A percentile compares a stretch with the other conserved stretches of the same genome.
Evolutionary conservation across 106 monocot genomes (phyloP).

Genomic region (Allium cepa): DNA sequence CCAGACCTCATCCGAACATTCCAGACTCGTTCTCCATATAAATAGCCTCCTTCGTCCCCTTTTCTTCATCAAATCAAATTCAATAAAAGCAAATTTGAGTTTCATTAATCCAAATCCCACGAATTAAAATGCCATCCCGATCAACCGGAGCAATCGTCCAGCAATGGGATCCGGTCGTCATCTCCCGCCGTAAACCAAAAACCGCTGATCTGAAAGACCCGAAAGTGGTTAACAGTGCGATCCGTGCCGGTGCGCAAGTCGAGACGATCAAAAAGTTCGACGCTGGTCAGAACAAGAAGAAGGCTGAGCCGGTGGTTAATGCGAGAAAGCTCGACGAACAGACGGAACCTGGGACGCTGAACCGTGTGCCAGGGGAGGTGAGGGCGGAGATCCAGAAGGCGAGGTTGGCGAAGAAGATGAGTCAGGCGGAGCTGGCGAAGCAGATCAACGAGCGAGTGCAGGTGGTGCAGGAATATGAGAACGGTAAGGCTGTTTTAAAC

Average conservation of each 20-base stretch:
- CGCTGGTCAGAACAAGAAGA: slow-evolving; percentile 69
- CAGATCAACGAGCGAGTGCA: slow-evolving; percentile 66
- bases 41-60: too few species aligned
- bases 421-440: slow-evolving; percentile 89
- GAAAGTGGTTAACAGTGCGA: slow-evolving; percentile 49
- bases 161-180: slow-evolving; percentile 64
- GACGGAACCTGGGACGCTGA: slow-evolving; percentile 72
- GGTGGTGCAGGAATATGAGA: slow-evolving; percentile 93
- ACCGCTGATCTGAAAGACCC: slow-evolving; percentile 25
- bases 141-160: slow-evolving; percentile 23
- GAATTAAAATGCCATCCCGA: not conserved
- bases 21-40: too few species aligned
- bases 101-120: too few species aligned
- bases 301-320: slow-evolving; percentile 12
- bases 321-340: slow-evolving; percentile 75
- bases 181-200: slow-evolving; percentile 31
- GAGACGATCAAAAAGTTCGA: slow-evolving; percentile 59
- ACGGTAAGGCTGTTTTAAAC: slow-evolving; percentile 69
- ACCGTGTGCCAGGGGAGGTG: slow-evolving; percentile 49
- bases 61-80: too few species aligned
- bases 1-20: too few species aligned
- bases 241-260: slow-evolving; percentile 56
- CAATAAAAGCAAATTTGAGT: too few species aligned
- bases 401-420: slow-evolving; percentile 68
- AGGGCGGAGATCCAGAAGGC: slow-evolving; percentile 66